These are phyloP conservation scores for Leccinum griseonigrum DNA, from an alignment of 1,284 basidiomycete genomes.

Conservation along the genomic window DNA sequence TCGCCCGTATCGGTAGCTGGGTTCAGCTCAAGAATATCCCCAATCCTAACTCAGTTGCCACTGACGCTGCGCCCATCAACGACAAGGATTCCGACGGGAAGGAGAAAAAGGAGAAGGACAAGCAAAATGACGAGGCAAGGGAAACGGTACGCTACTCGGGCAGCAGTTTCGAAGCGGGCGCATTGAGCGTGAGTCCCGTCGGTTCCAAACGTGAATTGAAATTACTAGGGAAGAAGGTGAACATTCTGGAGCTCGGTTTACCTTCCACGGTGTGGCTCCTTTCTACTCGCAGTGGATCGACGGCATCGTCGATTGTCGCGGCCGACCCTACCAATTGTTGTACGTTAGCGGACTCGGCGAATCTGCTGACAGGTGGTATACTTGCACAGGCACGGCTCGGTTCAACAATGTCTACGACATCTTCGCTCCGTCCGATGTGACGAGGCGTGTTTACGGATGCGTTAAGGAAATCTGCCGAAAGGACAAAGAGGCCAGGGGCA, in stretches of 20 bases:
- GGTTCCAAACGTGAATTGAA: conserved; percentile 27
- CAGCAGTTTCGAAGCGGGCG: conserved; percentile 64
- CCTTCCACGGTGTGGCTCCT: conserved; percentile 49
- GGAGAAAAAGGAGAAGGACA: conserved; percentile 33
- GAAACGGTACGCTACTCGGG: conserved; percentile 46
- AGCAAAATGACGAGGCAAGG: conserved; percentile 23
- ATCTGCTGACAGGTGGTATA: conserved; percentile 25
- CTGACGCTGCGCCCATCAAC: conserved; percentile 17
- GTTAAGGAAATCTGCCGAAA: conserved; percentile 49
- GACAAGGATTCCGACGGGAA: conserved; percentile 37
- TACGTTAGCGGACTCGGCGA: conserved; percentile 47
- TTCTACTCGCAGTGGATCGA: conserved; percentile 44
- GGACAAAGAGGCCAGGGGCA: conserved; percentile 36
- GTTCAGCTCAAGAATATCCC: conserved; percentile 48
- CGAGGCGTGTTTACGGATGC: conserved; percentile 54
- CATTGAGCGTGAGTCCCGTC: conserved; percentile 43
- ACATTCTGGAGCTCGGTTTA: conserved; percentile 51
- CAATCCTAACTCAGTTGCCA: conserved; percentile 34
- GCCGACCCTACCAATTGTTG: conserved; percentile 27
- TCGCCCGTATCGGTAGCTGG: conserved; percentile 72
- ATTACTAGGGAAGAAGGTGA: conserved; percentile 49
- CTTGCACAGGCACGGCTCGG: conserved; percentile 37
- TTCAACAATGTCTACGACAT: conserved; percentile 49
- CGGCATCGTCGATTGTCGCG: conserved; percentile 34
- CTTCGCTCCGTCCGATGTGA: conserved; percentile 63